Evolutionary conservation across 495 filamentous ascomycete genomes (phyloP).

Genomic region (Staphylotrichum longicolle): DNA sequence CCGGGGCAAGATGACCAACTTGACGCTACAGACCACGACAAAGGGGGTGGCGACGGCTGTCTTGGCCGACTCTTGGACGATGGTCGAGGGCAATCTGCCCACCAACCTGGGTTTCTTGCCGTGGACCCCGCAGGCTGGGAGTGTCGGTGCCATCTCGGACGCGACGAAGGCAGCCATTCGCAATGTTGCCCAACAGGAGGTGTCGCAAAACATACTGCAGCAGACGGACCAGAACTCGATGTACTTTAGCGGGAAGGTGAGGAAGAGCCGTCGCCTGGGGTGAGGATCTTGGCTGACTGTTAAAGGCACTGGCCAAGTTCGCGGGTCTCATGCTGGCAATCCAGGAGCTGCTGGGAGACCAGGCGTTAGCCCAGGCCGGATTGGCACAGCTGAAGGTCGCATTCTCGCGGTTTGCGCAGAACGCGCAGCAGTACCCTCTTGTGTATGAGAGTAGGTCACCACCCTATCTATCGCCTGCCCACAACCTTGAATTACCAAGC

Average conservation of each 20-base stretch:
- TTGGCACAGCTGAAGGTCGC: constrained; percentile 67
- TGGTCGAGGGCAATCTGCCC: constrained; percentile 73
- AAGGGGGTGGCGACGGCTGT: constrained; percentile 80
- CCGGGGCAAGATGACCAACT: constrained; percentile 48
- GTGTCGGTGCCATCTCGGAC: constrained; percentile 48
- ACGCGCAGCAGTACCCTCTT: constrained; percentile 73
- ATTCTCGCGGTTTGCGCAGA: constrained; percentile 73
- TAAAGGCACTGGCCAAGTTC: constrained; percentile 78
- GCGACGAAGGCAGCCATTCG: constrained; percentile 54
- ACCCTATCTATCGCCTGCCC: neutral
- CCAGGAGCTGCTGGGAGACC: constrained; percentile 62
- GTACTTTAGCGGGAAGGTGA: constrained; percentile 90
- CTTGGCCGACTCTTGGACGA: constrained; percentile 71
- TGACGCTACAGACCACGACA: constrained; percentile 75
- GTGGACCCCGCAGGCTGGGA: constrained; percentile 61
- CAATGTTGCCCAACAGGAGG: constrained; percentile 60
- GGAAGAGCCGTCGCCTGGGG: neutral
- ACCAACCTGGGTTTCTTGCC: constrained; percentile 70
- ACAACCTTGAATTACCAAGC: neutral
- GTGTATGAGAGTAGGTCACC: constrained; percentile 65
- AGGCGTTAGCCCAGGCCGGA: constrained; percentile 57
- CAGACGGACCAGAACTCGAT: constrained; percentile 82
- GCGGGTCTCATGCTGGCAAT: constrained; percentile 69
- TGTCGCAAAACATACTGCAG: constrained; percentile 64
- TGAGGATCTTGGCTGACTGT: constrained; percentile 25